Base-by-base conservation (phyloP, 768 basidiomycete species). In the Suillus clintonianus region DNA sequence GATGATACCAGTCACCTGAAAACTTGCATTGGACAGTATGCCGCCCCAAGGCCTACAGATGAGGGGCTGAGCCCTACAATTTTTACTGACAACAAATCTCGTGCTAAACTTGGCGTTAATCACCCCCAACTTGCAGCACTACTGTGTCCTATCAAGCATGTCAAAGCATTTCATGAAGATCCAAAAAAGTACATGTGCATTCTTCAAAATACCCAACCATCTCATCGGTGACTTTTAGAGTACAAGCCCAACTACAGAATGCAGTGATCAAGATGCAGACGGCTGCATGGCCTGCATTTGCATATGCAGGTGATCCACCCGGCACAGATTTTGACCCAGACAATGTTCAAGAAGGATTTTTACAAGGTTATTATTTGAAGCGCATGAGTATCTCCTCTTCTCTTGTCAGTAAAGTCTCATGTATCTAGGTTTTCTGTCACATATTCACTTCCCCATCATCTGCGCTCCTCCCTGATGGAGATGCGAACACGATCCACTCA, bases 231-330 rank as follows among this genome's bases (percentile, higher is more conserved):
- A n/a, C 43, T 5, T 24, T 22, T 13, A 48, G 47, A 5, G 47
- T 48, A 24, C 47, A 48, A 48, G 22, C 47, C 0, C 4, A 48
- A 13, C 47, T 48, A 13, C 47, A 48, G 22, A 48, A 48, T 48
- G 47, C 22, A 5, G 22, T 2, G 13, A 22, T 48, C 22, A 48
- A 13, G 47, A 48, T 48, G 5, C 47, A 48, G 13, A 13, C 47
- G 1, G 47, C 47, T 48, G 47, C 47, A 48, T 50, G 50, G 51
- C 62, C 62, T 41, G 62, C 56, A 11, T 62, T 62, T n/a, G 32
- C 47, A 11, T 62, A 62, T 10, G 30, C 30, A 30, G 62, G 62
- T 17, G 34, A 58, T 30, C 13, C 43, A 3, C 62, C 56, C 19
- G 56, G 62, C 11, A 41, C 47, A 32, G 32, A 62, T 39, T 62